Base-by-base conservation (phyloP, 2,329 filamentous ascomycete species). In the Xylaria hypoxylon region DNA sequence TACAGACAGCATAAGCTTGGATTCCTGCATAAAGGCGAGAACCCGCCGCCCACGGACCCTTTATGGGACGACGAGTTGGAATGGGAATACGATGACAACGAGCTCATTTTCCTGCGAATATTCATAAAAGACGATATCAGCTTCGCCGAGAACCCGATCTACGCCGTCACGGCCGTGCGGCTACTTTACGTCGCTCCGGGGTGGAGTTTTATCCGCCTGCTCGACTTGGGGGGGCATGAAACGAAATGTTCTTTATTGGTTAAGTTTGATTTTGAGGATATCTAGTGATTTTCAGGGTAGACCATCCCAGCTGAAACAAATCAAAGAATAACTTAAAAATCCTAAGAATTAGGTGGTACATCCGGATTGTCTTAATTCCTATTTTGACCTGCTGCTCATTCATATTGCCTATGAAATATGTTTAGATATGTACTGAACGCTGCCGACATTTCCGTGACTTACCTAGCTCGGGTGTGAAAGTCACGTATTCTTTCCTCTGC, bases 31-130 rank as follows among this genome's bases (percentile, higher is more conserved):
- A 79, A 79, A 33, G 85, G 83, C 19, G 86, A 87, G 61, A 89
- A 88, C 67, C 86, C 89, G 2, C 83, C 84, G 0, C 75, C 82
- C 0, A 89, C 83, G 0, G 88, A 91, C 67, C 89, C 89, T 0
- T 57, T 92, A 7, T 92, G 88, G 89, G 84, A 91, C 69, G 88
- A 91, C 76, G 80, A 79, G 15, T 79, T 92, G 8, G 87, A 90
- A 72, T 92, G 89, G 89, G 86, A 89, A 67, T 91, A 86, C 71
- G 86, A 89, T 5, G 89, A 90, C 62, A 90, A 87, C 70, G 89
- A 91, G 74, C 74, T 92, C 53, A 84, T 85, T 0, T 92, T 92
- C 71, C 69, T 92, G 70, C 81, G 89, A 0, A 82, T 92, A 65
- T 79, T 91, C 47, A 83, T 92, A 78, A 92, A 92, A 81, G 89